Base-by-base conservation (phyloP, 768 basidiomycete genomes). In the Suillus weaverae region DNA sequence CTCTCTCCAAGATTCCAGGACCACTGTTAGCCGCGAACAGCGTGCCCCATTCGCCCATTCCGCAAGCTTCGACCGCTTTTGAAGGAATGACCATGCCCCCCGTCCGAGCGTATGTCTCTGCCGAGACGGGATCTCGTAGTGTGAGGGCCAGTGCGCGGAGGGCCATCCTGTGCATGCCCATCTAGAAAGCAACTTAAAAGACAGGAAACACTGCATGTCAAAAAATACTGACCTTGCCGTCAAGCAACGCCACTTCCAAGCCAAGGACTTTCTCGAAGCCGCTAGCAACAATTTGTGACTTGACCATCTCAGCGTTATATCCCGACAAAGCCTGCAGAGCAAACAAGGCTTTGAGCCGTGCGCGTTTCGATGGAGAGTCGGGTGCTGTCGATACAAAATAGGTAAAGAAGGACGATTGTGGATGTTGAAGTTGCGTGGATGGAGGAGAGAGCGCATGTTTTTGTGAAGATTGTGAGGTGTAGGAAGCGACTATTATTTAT, bases 331-430 rank as follows among this genome's bases (percentile, higher is more conserved):
- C 72, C 68, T 95, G 91, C 0, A 98, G 81, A 70, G 95, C 89
- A 2, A 97, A 78, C n/a, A 89, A 78, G 0, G 86, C 81, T 73
- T 91, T 93, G 67, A 97, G 81, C 32, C 94, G 86, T 2, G 80
- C 79, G 22, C 85, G 84, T 74, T 95, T 95, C 64, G 87, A 83
- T 18, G 84, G 83, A 0, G 92, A 91, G 63, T 92, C 86, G 1
- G 93, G 93, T 5, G 93, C 92, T 30, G 90, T 90, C n/a, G 90
- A 87, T 4, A 89, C 82, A 67, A 96, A 89, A 76, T 94, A 94
- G 6, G 87, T 82, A 8, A 93, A 72, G 65, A 76, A 76, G 30
- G 76, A 53, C 10, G 74, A 60, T 8, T 71, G 74, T 13, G 48
- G 14, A 50, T 20, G 54, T 26, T 5, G 61, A 43, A 39, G 62